These are phyloP conservation scores for Abrus pulchellus DNA, from an alignment of 306 rosid genomes.

Conservation along the genomic window DNA sequence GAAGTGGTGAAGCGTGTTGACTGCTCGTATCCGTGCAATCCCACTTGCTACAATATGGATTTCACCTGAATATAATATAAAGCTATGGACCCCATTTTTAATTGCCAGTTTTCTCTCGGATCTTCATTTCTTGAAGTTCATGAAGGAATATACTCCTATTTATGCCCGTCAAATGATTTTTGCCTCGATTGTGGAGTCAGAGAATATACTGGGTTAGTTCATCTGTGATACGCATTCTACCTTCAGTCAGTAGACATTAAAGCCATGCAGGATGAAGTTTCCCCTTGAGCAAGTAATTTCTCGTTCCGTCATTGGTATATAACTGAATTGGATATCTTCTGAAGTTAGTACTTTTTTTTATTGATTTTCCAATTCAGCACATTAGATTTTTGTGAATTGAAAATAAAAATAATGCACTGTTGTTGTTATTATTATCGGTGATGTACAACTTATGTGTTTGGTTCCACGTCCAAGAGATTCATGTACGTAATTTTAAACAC, in stretches of 20 bases:
- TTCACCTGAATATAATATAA: constrained; percentile 52
- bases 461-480: too few relatives aligned
- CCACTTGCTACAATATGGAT: constrained; percentile 80
- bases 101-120: constrained; percentile 36
- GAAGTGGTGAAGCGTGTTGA: constrained; percentile 67
- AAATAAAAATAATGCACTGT: not conserved
- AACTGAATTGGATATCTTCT: not conserved
- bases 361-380: not conserved
- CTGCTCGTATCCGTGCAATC: constrained; percentile 92
- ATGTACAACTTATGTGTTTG: too few relatives aligned
- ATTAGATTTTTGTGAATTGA: not conserved
- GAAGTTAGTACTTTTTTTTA: not conserved
- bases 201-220: constrained; percentile 33
- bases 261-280: constrained; percentile 39
- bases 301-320: not conserved
- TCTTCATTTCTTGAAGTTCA: constrained; percentile 38
- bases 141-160: constrained; percentile 18
- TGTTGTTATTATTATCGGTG: not conserved
- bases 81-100: constrained; percentile 24
- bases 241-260: constrained; percentile 5
- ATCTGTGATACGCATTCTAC: constrained; percentile 34
- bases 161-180: constrained; percentile 12
- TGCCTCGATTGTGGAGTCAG: constrained; percentile 19
- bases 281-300: constrained; percentile 5
- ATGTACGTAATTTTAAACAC: too few relatives aligned